Base-by-base conservation (phyloP, 202 grass and related monocot genomes). In the Musa balbisiana region DNA sequence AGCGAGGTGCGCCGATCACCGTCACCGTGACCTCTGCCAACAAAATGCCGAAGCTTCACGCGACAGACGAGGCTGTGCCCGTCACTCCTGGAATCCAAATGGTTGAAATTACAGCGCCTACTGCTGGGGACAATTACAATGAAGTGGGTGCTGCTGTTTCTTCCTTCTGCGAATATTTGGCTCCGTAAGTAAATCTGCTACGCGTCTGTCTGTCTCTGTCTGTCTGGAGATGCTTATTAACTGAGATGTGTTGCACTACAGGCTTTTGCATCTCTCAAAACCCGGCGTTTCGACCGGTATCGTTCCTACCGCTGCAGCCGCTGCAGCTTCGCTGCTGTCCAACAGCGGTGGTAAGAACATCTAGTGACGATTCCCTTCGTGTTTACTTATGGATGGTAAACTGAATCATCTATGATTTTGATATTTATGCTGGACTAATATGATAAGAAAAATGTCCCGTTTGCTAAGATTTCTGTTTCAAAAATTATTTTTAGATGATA, bases 51-150 rank as follows among this genome's bases (percentile, higher is more conserved):
- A 91, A 83, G 52, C 83, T 90, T 53, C 89, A 99, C 83, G 88
- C 91, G 15, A 92, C 85, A 11, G 89, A 98, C 16, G 95, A 98
- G 49, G 85, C 87, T 72, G 83, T 85, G n/a, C 83, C 80, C 2
- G 84, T 94, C 60, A 92, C 95, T 76, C 89, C 89, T 64, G 89
- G 74, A 54, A 99, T 99, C 88, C 88, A 94, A 75, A 67, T 98
- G 69, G 95, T 94, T 69, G 95, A 94, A 83, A 94, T 98, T 73
- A 98, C 85, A 53, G 88, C 95, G 50, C 95, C 95, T 77, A 87
- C 91, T 63, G 83, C 85, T 17, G 73, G 81, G 56, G 91, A 94
- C 73, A 98, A 94, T 73, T 98, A 98, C 84, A 85, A 80, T 49
- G 95, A 98, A 51, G 95, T 98, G 14, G 88, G 80, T 76, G 85